Evolutionary conservation across 257 asterid genomes (phyloP), one percentile per base, ranked within the genome.

Genomic region (Solanum sitiens): DNA sequence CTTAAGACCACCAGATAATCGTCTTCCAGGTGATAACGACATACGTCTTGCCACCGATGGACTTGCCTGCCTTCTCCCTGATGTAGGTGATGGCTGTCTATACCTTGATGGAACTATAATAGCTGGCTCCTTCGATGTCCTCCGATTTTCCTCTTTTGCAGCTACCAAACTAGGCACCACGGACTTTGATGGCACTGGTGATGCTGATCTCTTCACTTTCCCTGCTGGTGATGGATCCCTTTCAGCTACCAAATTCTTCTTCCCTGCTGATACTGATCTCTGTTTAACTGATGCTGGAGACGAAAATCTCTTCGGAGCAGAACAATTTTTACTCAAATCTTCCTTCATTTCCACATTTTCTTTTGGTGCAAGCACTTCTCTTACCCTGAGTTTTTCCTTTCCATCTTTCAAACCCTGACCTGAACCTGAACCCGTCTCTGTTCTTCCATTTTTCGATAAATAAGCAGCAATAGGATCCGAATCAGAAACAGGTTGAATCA

Each of bases 61-160:
- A 90, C 98, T 94, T 7, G 94, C 95, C 89, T 94, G 98, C 90
- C 98, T 89, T 90, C 93, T 92, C 42, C 89, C 94, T 6, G 93
- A 87, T 0, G 97, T 95, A 2, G 99, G 98, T 2, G 98, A 95
- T 6, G 99, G 99, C 90, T 95, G 99, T 74, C 99, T 86, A 79
- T 97, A 97, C 89, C 99, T 91, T 32, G 99, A 97, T 7, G 99
- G 99, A 61, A 97, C 99, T 37, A 97, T 86, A 16, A 97, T 97
- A 1, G 99, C 94, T 8, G 98, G 92, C 87, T 97, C 99, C 85
- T 83, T 96, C 0, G 99, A 90, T 3, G 90, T 89, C 92, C 93
- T 92, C 88, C 98, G 71, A 25, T 93, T 96, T 87, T 97, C 99
- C 87, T 96, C 99, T 88, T 95, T 96, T 1, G 99, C 99, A 23